Percentiles rank a stretch among this genome's conserved stretches.
Conservation (phyloP, 169 alveolate genomes). For the Cystoisospora suis region DNA sequence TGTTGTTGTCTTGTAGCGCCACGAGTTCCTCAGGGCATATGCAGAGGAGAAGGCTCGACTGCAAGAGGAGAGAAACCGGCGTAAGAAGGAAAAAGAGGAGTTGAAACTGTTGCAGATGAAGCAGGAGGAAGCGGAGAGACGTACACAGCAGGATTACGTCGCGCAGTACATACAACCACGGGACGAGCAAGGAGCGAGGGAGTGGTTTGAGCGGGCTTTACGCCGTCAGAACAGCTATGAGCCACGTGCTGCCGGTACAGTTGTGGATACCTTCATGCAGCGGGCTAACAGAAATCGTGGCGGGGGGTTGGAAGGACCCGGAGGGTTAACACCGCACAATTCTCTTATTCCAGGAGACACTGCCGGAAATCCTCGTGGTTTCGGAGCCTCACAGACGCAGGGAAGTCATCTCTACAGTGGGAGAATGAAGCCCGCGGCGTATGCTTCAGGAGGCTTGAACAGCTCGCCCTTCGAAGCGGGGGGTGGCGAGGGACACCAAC, state of each 20-base stretch:
- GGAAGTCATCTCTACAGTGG: too few species aligned
- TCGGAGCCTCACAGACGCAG: too few species aligned
- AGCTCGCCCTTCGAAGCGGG: too few species aligned
- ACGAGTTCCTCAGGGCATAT: conserved; percentile 27
- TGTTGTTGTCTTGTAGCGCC: conserved; percentile 25
- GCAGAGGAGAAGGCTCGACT: conserved; percentile 39
- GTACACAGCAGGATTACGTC: conserved; percentile 34
- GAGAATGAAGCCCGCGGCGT: too few species aligned
- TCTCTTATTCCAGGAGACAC: too few species aligned
- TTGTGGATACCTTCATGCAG: background rate
- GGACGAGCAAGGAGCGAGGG: background rate
- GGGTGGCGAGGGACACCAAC: too few species aligned
- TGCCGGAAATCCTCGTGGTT: too few species aligned
- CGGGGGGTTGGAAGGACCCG: too few species aligned
- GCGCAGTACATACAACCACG: conserved; percentile 37
- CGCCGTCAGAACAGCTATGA: conserved; percentile 20
- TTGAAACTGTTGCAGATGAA: background rate
- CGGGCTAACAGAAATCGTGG: too few species aligned
- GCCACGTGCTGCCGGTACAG: conserved; percentile 36
- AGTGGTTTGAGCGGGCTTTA: conserved; percentile 33
- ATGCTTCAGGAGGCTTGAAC: too few species aligned
- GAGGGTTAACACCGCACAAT: too few species aligned
- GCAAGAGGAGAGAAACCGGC: background rate
- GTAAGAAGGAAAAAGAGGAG: background rate
- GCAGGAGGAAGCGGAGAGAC: background rate